Percentiles rank a stretch among this genome's conserved stretches.
These are phyloP conservation scores for Grosmannia clavigera DNA, from an alignment of 2,329 filamentous ascomycete genomes.

Conservation along the genomic window DNA sequence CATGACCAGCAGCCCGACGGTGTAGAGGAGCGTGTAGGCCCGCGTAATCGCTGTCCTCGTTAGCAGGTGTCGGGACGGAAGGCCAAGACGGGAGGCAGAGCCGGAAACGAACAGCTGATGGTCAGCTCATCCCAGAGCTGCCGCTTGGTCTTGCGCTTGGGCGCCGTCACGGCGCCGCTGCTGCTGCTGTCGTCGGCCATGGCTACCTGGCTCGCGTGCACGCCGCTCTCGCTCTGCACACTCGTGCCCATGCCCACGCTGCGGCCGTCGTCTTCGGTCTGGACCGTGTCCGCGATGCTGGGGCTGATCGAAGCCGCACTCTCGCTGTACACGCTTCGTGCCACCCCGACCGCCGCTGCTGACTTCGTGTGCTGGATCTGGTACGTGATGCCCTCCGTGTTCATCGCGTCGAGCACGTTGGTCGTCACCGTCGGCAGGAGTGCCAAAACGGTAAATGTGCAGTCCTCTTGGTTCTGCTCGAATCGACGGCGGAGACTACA, in stretches of 20 bases:
- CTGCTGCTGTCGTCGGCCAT: slow-evolving; percentile 23
- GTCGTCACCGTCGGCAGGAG: slow-evolving; percentile 84
- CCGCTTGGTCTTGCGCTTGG: slow-evolving; percentile 59
- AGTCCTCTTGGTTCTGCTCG: slow-evolving; percentile 98
- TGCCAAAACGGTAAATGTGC: slow-evolving; percentile 94
- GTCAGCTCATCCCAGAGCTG: slow-evolving; percentile 97
- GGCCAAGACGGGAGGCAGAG: background rate
- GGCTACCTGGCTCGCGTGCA: slow-evolving; percentile 68
- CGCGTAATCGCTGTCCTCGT: slow-evolving; percentile 62
- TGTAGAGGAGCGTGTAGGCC: slow-evolving; percentile 86
- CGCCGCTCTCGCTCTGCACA: slow-evolving; percentile 65
- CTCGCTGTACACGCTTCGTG: slow-evolving; percentile 26
- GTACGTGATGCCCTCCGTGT: slow-evolving; percentile 84
- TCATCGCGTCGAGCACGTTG: slow-evolving; percentile 75
- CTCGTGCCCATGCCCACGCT: slow-evolving; percentile 53
- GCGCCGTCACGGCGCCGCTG: slow-evolving; percentile 8
- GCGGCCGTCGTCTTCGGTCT: slow-evolving; percentile 71
- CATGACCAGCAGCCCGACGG: slow-evolving; percentile 75
- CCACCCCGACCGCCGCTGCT: slow-evolving; percentile 30
- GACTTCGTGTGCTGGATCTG: slow-evolving; percentile 90
- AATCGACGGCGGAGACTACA: slow-evolving; percentile 81
- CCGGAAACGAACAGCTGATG: slow-evolving; percentile 61
- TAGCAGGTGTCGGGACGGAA: background rate
- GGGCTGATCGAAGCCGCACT: slow-evolving; percentile 38
- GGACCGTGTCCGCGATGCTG: slow-evolving; percentile 54